These are phyloP conservation scores for Musa balbisiana DNA, from an alignment of 202 grass and related monocot genomes.

Conservation along the genomic window DNA sequence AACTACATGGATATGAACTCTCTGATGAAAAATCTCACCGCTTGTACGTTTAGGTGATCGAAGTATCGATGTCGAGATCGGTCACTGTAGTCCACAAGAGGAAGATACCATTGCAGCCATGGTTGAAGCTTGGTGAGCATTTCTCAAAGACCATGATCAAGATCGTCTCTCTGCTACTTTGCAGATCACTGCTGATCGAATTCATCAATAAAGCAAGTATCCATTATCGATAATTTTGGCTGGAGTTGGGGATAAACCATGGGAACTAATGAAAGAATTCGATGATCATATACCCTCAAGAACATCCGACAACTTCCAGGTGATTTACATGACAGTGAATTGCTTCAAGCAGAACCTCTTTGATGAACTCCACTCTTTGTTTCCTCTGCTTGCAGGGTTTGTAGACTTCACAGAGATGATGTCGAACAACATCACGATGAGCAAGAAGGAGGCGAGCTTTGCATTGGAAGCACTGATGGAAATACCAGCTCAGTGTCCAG, in stretches of 20 bases:
- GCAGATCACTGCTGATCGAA: neutral
- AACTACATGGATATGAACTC: too few relatives aligned
- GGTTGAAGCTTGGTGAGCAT: constrained; percentile 61
- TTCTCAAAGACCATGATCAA: constrained; percentile 17
- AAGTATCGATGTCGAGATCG: constrained; percentile 38
- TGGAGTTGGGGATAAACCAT: constrained; percentile 76
- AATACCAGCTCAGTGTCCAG: constrained; percentile 60
- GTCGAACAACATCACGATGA: constrained; percentile 40
- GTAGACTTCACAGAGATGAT: constrained; percentile 87
- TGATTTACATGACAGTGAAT: constrained; percentile 11
- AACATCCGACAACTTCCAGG: constrained; percentile 74
- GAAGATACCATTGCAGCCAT: constrained; percentile 58
- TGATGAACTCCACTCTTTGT: neutral
- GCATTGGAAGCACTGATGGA: constrained; percentile 71
- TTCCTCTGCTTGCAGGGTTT: constrained; percentile 36
- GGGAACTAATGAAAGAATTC: constrained; percentile 80
- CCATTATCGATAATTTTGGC: constrained; percentile 76
- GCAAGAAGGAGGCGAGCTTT: constrained; percentile 72
- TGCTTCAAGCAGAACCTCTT: neutral
- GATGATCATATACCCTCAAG: constrained; percentile 68
- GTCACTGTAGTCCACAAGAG: constrained; percentile 61
- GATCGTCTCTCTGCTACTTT: constrained; percentile 7
- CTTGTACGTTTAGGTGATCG: constrained; percentile 37
- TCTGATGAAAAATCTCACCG: neutral
- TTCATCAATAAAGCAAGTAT: constrained; percentile 42